A percentile compares a stretch with the other conserved stretches of the same genome.
Evolutionary conservation across 1,284 basidiomycete genomes (phyloP).

Genomic region (Thelephora terrestris): DNA sequence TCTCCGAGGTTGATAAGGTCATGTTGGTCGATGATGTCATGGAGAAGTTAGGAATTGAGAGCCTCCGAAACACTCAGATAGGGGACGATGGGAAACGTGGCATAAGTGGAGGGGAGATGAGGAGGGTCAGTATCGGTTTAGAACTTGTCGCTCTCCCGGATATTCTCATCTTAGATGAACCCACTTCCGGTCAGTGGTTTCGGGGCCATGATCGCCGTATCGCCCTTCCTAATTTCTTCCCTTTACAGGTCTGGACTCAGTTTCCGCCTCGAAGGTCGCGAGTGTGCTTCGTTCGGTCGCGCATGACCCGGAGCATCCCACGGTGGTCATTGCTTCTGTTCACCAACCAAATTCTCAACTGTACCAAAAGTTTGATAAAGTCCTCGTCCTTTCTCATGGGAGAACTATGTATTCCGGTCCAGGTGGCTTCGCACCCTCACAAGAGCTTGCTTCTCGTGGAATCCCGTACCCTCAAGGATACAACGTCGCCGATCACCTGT

Average conservation of each 20-base stretch:
- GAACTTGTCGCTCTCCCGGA: slow-evolving; percentile 76
- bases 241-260: slow-evolving; percentile 64
- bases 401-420: slow-evolving; percentile 74
- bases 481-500: slow-evolving; percentile 83
- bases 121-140: slow-evolving; percentile 76
- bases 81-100: slow-evolving; percentile 73
- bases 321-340: slow-evolving; percentile 77
- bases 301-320: slow-evolving; percentile 55
- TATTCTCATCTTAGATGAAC: slow-evolving; percentile 76
- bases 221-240: slow-evolving; percentile 2
- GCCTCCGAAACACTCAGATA: slow-evolving; percentile 65
- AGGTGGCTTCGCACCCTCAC: slow-evolving; percentile 55
- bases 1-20: slow-evolving; percentile 59
- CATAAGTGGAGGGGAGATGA: slow-evolving; percentile 81
- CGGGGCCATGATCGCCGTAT: neutral
- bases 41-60: slow-evolving; percentile 63
- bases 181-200: slow-evolving; percentile 58
- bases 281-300: slow-evolving; percentile 68
- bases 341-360: slow-evolving; percentile 83
- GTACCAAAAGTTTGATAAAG: slow-evolving; percentile 76
- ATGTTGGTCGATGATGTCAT: slow-evolving; percentile 62
- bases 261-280: slow-evolving; percentile 75
- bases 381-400: slow-evolving; percentile 71
- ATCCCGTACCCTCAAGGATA: slow-evolving; percentile 54
- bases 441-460: slow-evolving; percentile 47